Evolutionary conservation across 23 red algal species (phyloP).

Genomic region (Gracilaria vermiculophylla): DNA sequence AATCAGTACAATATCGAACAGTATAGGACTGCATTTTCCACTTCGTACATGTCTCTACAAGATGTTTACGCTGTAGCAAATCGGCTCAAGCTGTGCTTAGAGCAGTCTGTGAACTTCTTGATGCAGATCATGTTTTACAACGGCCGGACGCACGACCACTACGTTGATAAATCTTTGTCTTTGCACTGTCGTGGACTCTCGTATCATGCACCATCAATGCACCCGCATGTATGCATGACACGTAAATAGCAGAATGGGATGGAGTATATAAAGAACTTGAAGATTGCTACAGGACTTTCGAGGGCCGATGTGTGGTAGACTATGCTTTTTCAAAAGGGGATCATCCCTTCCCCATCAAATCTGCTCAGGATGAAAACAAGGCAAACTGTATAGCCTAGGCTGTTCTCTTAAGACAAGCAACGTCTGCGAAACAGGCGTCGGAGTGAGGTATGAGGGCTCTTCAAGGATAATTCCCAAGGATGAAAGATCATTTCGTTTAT

Average conservation of each 20-base stretch:
- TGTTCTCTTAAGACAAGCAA: not conserved
- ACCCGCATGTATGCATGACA: constrained; percentile 1
- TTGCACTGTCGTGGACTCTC: not conserved
- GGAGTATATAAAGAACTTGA: not conserved
- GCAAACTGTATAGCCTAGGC: not conserved
- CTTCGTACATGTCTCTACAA: not conserved
- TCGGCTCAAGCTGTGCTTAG: constrained; percentile 1
- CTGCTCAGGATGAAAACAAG: not conserved
- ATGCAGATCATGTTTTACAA: constrained; percentile 47
- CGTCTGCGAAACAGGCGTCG: not conserved
- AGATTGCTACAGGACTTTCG: not conserved
- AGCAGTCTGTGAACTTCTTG: not conserved
- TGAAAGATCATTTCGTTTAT: not conserved
- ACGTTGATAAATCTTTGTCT: not conserved
- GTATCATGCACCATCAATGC: not conserved
- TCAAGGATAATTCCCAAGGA: not conserved
- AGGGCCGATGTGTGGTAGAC: not conserved
- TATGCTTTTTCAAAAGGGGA: not conserved
- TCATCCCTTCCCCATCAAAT: constrained; percentile 19
- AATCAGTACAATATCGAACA: not conserved
- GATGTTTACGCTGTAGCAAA: constrained; percentile 2
- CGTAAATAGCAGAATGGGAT: not conserved
- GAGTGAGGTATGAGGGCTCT: not conserved
- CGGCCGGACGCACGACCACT: constrained; percentile 8
- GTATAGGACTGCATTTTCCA: not conserved